Conservation (phyloP, 1,139 yeast species). For the Taphrina deformans region DNA sequence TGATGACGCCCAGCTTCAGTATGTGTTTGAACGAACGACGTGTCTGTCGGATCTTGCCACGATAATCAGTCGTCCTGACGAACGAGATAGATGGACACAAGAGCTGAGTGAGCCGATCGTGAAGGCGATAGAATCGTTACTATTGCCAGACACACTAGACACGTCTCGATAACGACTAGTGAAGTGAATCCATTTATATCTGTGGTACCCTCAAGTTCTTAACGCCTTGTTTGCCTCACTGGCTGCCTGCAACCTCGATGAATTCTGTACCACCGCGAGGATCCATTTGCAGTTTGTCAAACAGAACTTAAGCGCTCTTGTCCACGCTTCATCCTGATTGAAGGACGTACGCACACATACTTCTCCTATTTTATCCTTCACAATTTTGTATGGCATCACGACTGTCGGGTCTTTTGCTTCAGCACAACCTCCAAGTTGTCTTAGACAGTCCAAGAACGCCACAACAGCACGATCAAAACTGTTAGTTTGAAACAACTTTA, state of each 20-base stretch:
- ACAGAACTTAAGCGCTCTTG: constrained; percentile 79
- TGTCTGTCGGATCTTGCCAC: constrained; percentile 9
- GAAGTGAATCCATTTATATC: too few relatives aligned
- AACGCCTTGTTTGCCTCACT: neutral
- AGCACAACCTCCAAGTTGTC: constrained; percentile 58
- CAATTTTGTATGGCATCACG: constrained; percentile 66
- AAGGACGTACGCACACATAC: constrained; percentile 66
- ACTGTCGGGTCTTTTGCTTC: constrained; percentile 51
- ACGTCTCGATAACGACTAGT: too few relatives aligned
- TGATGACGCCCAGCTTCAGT: constrained; percentile 1
- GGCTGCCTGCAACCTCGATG: neutral
- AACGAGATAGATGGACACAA: neutral
- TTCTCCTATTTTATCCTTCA: constrained; percentile 72
- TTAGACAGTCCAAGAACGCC: constrained; percentile 64
- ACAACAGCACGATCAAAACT: constrained; percentile 75
- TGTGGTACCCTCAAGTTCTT: too few relatives aligned
- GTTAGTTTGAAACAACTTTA: constrained; percentile 66
- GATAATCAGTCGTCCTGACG: neutral
- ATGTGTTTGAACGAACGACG: neutral
- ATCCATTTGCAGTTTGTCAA: constrained; percentile 60
- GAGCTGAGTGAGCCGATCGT: constrained; percentile 4
- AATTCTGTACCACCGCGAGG: constrained; percentile 42
- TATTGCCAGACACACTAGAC: neutral
- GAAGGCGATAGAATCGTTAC: neutral
- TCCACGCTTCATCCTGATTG: constrained; percentile 70